A percentile compares a stretch with the other conserved stretches of the same genome.
Evolutionary conservation across 805 yeast species (phyloP).

Genomic region (Candida sithepensis): DNA sequence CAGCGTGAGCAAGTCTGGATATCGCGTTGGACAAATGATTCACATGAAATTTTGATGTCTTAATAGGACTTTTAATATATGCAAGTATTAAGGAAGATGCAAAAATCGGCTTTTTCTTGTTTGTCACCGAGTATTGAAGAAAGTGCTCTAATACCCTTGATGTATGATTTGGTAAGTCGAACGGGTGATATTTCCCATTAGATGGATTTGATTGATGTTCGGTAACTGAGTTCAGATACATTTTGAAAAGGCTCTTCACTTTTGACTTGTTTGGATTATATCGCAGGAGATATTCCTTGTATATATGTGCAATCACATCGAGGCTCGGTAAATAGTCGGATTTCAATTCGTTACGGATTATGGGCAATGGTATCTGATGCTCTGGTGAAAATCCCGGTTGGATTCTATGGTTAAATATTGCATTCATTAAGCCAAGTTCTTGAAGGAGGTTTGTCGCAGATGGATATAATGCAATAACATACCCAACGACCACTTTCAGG

Average conservation of each 20-base stretch:
- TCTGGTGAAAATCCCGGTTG: slow-evolving; percentile 1
- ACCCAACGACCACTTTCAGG: background rate
- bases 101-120: slow-evolving; percentile 8
- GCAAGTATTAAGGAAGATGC: slow-evolving; percentile 8
- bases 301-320: slow-evolving; percentile 1
- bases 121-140: slow-evolving; percentile 9
- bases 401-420: slow-evolving; percentile 10
- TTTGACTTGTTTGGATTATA: slow-evolving; percentile 3
- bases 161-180: background rate
- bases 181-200: slow-evolving; percentile 14
- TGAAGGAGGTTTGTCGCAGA: background rate
- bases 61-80: slow-evolving; percentile 2
- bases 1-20: slow-evolving; percentile 10
- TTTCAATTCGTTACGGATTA: slow-evolving; percentile 14
- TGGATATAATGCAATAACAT: slow-evolving; percentile 1
- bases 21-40: slow-evolving; percentile 7
- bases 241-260: slow-evolving; percentile 4
- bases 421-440: slow-evolving; percentile 3
- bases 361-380: slow-evolving; percentile 9
- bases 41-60: slow-evolving; percentile 5
- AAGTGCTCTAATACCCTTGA: slow-evolving; percentile 3
- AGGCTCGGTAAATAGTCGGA: background rate
- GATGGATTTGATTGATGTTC: slow-evolving; percentile 2
- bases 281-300: slow-evolving; percentile 7
- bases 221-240: slow-evolving; percentile 3